phyloP scores from a whole-genome alignment of 169 alveolate genomes.

The Cryptosporidium tyzzeri region DNA sequence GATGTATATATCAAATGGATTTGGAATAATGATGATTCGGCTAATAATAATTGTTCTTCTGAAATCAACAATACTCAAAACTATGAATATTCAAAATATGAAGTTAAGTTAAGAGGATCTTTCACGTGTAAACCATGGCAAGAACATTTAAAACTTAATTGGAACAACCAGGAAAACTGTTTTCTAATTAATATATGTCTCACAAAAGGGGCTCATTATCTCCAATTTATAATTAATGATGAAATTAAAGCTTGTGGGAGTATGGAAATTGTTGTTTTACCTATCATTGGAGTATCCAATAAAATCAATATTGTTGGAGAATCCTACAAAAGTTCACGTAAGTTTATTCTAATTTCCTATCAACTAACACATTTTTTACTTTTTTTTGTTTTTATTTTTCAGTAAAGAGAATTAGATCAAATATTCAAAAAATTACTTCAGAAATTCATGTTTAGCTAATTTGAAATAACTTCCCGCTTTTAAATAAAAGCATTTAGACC shows the following conservation, averaged over 20 bases:
- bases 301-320: slow-evolving; percentile 41
- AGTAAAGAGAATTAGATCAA: slow-evolving; percentile 46
- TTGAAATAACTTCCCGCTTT: neutral
- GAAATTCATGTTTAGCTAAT: neutral
- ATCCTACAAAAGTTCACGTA: slow-evolving; percentile 58
- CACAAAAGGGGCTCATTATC: slow-evolving; percentile 56
- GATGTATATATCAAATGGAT: slow-evolving; percentile 51
- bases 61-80: neutral
- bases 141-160: slow-evolving; percentile 18
- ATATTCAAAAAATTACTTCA: neutral
- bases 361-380: neutral
- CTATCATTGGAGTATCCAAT: slow-evolving; percentile 58
- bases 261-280: slow-evolving; percentile 70
- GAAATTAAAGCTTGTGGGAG: slow-evolving; percentile 71
- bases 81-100: slow-evolving; percentile 9
- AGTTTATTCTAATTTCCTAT: neutral
- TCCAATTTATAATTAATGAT: slow-evolving; percentile 60
- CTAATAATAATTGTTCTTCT: neutral
- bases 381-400: neutral
- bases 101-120: slow-evolving; percentile 48
- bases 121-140: slow-evolving; percentile 72
- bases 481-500: neutral
- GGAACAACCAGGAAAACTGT: slow-evolving; percentile 31
- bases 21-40: slow-evolving; percentile 10
- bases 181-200: neutral